A percentile compares a stretch with the other conserved stretches of the same genome.
Evolutionary conservation across 2,329 filamentous ascomycete species (phyloP).

Genomic region (Nigrospora oryzae): DNA sequence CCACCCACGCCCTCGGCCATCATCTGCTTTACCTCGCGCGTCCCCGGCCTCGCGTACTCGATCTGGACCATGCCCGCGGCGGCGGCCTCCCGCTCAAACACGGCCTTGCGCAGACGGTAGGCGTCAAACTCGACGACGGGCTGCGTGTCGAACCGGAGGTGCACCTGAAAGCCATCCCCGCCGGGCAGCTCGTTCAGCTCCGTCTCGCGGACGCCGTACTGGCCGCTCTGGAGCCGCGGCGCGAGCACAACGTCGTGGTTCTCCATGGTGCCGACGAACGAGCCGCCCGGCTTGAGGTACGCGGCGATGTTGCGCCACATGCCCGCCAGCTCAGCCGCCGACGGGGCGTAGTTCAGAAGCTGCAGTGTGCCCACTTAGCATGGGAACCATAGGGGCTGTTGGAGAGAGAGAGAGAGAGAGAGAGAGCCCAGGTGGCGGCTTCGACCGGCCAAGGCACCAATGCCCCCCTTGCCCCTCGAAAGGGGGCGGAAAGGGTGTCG

Average conservation of each 20-base stretch:
- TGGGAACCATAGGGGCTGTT: too few relatives aligned
- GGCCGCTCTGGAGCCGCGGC: background rate
- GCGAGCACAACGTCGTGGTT: constrained; percentile 1
- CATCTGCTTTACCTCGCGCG: constrained; percentile 1
- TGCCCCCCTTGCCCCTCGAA: too few relatives aligned
- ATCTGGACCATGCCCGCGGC: background rate
- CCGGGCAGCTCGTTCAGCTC: background rate
- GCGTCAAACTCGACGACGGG: constrained; percentile 1
- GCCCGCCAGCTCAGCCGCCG: background rate
- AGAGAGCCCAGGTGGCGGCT: too few relatives aligned
- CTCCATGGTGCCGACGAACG: constrained; percentile 2
- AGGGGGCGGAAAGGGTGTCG: too few relatives aligned
- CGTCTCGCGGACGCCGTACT: constrained; percentile 1
- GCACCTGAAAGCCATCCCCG: background rate
- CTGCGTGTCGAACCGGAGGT: background rate
- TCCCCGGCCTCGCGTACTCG: background rate
- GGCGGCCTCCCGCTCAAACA: constrained; percentile 1
- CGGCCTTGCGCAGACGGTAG: background rate
- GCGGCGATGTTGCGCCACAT: constrained; percentile 3
- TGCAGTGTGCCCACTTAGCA: too few relatives aligned
- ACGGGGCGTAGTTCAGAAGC: constrained; percentile 2
- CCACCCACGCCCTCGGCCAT: constrained; percentile 1
- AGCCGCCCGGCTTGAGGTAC: constrained; percentile 2
- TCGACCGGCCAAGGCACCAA: too few relatives aligned
- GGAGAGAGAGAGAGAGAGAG: too few relatives aligned